A percentile compares a stretch with the other conserved stretches of the same genome.
Conservation (phyloP, 176 grass and related monocot genomes). For the Panicum miliaceum region DNA sequence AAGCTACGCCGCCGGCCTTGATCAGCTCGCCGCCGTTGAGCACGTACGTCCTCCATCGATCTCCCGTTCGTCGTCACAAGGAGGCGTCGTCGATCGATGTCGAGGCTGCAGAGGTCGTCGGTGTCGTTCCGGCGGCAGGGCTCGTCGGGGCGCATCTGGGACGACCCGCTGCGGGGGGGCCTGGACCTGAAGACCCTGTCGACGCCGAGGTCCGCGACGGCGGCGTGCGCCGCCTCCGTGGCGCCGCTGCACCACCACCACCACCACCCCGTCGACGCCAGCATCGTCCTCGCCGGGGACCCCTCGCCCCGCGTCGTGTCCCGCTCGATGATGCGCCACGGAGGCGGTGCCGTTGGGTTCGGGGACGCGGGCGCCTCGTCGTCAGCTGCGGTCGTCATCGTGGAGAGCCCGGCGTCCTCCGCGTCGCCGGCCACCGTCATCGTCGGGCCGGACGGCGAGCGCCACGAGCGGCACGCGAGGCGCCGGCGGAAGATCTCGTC, state of each 20-base stretch:
- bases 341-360: neutral
- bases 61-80: too few relatives aligned
- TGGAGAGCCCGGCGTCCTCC: constrained; percentile 7
- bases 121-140: constrained; percentile 70
- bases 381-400: neutral
- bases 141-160: constrained; percentile 69
- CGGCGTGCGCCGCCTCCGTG: neutral
- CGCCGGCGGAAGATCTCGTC: constrained; percentile 36
- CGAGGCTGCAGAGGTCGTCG: constrained; percentile 60
- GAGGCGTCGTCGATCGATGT: neutral
- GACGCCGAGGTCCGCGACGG: neutral
- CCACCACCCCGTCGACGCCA: neutral
- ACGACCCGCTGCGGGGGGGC: constrained; percentile 16
- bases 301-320: neutral
- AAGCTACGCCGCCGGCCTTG: neutral
- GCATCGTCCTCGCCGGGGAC: neutral
- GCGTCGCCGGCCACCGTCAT: neutral
- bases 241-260: neutral
- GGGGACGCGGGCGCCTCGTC: too few relatives aligned
- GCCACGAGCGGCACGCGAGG: constrained; percentile 4
- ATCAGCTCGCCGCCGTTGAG: too few relatives aligned
- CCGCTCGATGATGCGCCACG: neutral
- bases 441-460: neutral
- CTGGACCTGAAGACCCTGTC: constrained; percentile 31
- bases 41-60: too few relatives aligned